Evolutionary conservation across 2,329 filamentous ascomycete species (phyloP).

Genomic region (Colletotrichum sp.): DNA sequence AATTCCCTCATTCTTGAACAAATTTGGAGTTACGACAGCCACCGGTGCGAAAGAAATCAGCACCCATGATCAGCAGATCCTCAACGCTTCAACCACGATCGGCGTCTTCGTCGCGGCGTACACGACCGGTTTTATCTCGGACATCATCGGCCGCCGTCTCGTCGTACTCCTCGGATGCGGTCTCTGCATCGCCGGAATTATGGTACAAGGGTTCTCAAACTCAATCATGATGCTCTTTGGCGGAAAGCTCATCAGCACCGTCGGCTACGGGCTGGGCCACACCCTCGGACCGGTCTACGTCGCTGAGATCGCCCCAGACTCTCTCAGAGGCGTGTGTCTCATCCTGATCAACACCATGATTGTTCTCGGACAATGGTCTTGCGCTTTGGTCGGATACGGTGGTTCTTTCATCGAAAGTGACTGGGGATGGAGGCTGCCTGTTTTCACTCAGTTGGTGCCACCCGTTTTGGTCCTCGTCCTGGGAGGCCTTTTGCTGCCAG

Average conservation of each 20-base stretch:
- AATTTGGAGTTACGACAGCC: neutral
- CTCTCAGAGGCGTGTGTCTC: slow-evolving; percentile 13
- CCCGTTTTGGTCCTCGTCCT: neutral
- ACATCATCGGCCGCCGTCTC: slow-evolving; percentile 9
- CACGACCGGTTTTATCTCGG: neutral
- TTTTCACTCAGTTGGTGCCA: neutral
- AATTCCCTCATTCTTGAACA: neutral
- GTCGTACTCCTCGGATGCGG: neutral
- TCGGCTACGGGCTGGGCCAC: slow-evolving; percentile 10
- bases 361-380: slow-evolving; percentile 4
- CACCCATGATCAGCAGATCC: neutral
- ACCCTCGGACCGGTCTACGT: slow-evolving; percentile 22
- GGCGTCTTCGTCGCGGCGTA: slow-evolving; percentile 12
- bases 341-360: slow-evolving; percentile 13
- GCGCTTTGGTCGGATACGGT: slow-evolving; percentile 10
- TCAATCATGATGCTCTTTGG: slow-evolving; percentile 13
- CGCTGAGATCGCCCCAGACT: slow-evolving; percentile 17
- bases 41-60: neutral
- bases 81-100: neutral
- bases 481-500: slow-evolving; percentile 10
- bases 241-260: slow-evolving; percentile 14
- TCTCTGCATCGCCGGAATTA: slow-evolving; percentile 1
- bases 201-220: slow-evolving; percentile 12
- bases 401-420: slow-evolving; percentile 6
- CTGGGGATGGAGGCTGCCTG: slow-evolving; percentile 6